Evolutionary conservation across 2,329 filamentous ascomycete genomes (phyloP), one percentile per base, ranked within the genome.

Genomic region (Colletotrichum tropicale): DNA sequence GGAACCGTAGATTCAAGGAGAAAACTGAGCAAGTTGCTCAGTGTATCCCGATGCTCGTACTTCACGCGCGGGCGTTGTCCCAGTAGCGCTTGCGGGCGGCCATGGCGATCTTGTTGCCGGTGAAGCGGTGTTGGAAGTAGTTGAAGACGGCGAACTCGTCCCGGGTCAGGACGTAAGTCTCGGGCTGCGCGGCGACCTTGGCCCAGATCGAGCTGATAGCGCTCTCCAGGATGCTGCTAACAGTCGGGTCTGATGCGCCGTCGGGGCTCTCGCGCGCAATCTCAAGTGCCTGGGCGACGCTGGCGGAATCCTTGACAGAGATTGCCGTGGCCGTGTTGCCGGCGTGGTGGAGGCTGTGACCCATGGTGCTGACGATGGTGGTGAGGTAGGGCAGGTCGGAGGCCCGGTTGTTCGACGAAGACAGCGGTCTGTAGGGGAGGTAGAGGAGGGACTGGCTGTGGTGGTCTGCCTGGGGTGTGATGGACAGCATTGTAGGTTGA

Each of bases 81-180:
- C 90, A 92, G 81, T 88, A 92, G 74, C 89, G 84, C 78, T 82
- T 87, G 76, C 86, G 85, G 21, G 90, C 90, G 48, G 82, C 84
- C n/a, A 85, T 81, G 55, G 88, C 88, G n/a, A 86, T 79, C 77
- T 85, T 81, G 78, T 89, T 83, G 75, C 91, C 90, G 34, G 86
- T 83, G 81, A 94, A 95, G 12, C 93, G 90, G 77, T 90, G 85
- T 77, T 94, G 93, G 83, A 94, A 96, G 84, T 93, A 96, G 87
- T 97, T 98, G 91, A 98, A 96, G 76, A 98, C 89, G 70, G 94
- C 92, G 81, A 97, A 98, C 85, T 98, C 95, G 84, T 95, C 92
- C 77, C 90, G 88, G 38, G 88, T 92, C 87, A 98, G 92, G 78
- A 97, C 84, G 84, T 96, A 98, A n/a, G 88, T 87, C 66, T 90